These are phyloP conservation scores for Ilyonectria mors-panacis DNA, from an alignment of 2,329 filamentous ascomycete genomes.

Conservation along the genomic window DNA sequence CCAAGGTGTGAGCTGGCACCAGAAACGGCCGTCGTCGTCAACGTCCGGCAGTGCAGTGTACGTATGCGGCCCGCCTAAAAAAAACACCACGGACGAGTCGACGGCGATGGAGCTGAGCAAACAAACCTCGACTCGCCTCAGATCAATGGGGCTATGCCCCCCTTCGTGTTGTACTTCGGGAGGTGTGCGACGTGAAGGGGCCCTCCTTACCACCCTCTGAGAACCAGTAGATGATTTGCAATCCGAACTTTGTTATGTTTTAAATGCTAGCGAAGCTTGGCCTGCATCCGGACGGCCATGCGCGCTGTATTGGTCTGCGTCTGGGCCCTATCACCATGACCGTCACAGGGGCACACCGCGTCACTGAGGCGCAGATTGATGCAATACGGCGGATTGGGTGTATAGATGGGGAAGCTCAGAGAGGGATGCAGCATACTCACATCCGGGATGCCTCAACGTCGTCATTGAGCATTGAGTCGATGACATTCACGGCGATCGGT, in stretches of 20 bases:
- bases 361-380: conserved; percentile 15
- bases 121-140: conserved; percentile 8
- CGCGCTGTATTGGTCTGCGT: background rate
- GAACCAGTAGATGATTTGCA: conserved; percentile 11
- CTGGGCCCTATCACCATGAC: background rate
- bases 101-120: conserved; percentile 4
- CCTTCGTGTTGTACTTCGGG: background rate
- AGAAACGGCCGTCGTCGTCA: conserved; percentile 27
- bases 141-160: conserved; percentile 22
- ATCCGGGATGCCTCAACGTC: conserved; percentile 5
- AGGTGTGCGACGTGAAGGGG: background rate
- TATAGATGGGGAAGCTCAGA: conserved; percentile 4
- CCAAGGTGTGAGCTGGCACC: conserved; percentile 17
- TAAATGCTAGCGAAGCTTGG: conserved; percentile 9
- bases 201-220: background rate
- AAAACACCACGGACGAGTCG: conserved; percentile 1
- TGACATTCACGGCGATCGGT: background rate
- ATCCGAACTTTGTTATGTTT: conserved; percentile 16
- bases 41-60: conserved; percentile 27
- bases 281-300: conserved; percentile 12
- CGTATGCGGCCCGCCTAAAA: conserved; percentile 5
- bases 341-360: conserved; percentile 10
- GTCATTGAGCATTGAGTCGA: conserved; percentile 9
- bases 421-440: background rate
- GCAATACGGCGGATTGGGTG: conserved; percentile 14